Evolutionary conservation across 176 grass and related monocot species (phyloP), one percentile per base, ranked within the genome.

Genomic region (Oropetium thomaeum): DNA sequence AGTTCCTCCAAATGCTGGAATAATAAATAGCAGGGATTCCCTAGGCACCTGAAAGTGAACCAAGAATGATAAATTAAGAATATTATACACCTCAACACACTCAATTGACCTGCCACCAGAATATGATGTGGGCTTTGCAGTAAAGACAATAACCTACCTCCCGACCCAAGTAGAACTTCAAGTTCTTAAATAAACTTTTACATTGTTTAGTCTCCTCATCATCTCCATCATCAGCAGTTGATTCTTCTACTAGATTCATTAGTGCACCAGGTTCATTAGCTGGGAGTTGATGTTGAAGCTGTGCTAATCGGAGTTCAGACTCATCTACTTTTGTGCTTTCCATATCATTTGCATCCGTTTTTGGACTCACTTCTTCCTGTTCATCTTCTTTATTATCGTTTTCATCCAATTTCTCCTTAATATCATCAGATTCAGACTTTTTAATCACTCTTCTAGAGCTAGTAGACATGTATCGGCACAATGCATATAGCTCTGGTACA

Each of bases 161-260:
- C 19, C 96, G 96, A 73, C 91, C 92, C 67, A 99, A 79, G 40
- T 90, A 99, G 68, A 99, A 86, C 70, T 99, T 99, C 58, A 99
- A 49, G 35, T 88, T 92, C 78, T 76, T 95, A 66, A 99, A 99
- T 64, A 99, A 86, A 67, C 61, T 88, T 85, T 78, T 95, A 66
- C 89, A 92, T 40, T 95, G 82, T 63, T 86, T 99, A 35, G 87
- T 89, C 58, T 82, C 74, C 7, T 70, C 15, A 1, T 99, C 89
- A 6, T 86, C 84, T 53, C 73, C 77, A 49, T 92, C 96, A 74
- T 47, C 76, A 69, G 41, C 78, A 84, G 72, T 78, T 19, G 87
- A 78, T 84, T 99, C 91, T 78, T 92, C 91, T 47, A 99, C 65
- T 70, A 99, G 89, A 82, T 95, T 84, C 96, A 99, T 99, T 52